phyloP scores from a whole-genome alignment of 108 stramenopile species.

The Nannochloropsis oceanica region DNA sequence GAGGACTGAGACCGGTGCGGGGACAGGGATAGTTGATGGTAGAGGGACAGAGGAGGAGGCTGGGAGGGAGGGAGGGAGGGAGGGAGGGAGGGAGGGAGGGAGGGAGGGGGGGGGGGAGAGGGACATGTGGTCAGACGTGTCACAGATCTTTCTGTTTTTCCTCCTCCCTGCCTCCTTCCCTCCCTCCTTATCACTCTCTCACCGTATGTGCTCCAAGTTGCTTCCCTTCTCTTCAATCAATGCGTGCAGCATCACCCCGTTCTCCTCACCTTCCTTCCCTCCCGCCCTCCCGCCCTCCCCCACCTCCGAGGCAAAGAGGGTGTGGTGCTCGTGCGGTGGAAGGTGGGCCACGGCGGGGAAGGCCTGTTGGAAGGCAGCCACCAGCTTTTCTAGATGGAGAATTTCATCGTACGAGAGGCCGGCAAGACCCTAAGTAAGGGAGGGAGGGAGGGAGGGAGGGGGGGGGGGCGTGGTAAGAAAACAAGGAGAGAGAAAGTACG shows the following conservation, averaged over 20 bases:
- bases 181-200: neutral
- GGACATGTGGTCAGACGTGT: too few species aligned
- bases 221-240: neutral
- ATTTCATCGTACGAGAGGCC: neutral
- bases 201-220: neutral
- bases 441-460: too few species aligned
- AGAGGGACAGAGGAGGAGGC: neutral
- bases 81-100: neutral
- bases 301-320: neutral
- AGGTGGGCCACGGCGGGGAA: neutral
- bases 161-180: neutral
- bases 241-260: neutral
- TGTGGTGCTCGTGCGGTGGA: neutral
- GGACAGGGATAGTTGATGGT: neutral
- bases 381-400: neutral
- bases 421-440: neutral
- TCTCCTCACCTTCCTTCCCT: neutral
- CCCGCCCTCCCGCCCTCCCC: neutral
- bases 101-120: too few species aligned
- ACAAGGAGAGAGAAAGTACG: too few species aligned
- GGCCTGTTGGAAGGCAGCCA: neutral
- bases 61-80: neutral
- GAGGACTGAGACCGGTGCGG: neutral
- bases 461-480: too few species aligned
- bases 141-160: neutral